Evolutionary conservation across 1,139 yeast genomes (phyloP).

Genomic region (Yamadazyma triangularis): DNA sequence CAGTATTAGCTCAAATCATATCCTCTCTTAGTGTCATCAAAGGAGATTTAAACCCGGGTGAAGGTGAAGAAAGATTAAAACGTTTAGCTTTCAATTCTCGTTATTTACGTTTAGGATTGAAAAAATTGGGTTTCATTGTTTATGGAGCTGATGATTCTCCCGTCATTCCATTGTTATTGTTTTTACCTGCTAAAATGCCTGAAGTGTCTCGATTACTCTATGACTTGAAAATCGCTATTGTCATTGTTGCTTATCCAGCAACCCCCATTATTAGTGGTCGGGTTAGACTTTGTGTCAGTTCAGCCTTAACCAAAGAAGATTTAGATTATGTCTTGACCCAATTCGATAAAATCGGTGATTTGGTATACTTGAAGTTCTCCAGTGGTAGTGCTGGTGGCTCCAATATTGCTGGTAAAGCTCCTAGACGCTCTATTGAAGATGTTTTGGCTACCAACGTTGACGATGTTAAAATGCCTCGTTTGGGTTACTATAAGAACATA

Average conservation of each 20-base stretch:
- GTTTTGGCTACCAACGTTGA: conserved; percentile 69
- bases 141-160: conserved; percentile 97
- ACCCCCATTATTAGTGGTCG: conserved; percentile 89
- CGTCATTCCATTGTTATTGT: conserved; percentile 82
- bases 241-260: conserved; percentile 96
- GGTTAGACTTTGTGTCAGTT: conserved; percentile 87
- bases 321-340: conserved; percentile 74
- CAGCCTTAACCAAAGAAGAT: conserved; percentile 91
- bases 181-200: conserved; percentile 92
- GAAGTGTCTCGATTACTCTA: conserved; percentile 82
- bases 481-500: conserved; percentile 2
- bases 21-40: conserved; percentile 74
- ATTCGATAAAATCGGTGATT: conserved; percentile 77
- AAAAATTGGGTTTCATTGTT: conserved; percentile 87
- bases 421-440: conserved; percentile 75
- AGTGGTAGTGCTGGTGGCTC: conserved; percentile 73
- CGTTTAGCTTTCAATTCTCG: conserved; percentile 95
- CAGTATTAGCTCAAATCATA: conserved; percentile 84
- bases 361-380: conserved; percentile 68
- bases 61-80: conserved; percentile 85
- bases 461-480: conserved; percentile 28
- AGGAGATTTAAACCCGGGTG: conserved; percentile 86
- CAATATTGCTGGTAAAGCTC: conserved; percentile 51
- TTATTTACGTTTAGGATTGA: conserved; percentile 84
- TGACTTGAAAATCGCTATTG: conserved; percentile 82